Evolutionary conservation across 257 asterid species (phyloP).

Genomic region (Scutellaria galericulata): DNA sequence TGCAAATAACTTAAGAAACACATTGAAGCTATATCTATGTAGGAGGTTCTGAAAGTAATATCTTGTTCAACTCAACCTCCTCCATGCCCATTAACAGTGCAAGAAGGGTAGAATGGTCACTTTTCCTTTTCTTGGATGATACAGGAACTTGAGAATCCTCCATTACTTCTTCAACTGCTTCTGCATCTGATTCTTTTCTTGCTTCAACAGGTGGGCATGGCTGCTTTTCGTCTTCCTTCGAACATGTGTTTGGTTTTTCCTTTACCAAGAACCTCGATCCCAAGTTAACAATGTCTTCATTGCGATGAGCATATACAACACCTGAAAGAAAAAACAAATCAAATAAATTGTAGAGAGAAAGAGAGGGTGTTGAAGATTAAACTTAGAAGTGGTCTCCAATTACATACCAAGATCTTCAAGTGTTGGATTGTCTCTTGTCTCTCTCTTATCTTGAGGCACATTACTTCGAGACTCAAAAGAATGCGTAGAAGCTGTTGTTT

Average conservation of each 20-base stretch:
- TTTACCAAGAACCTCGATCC: conserved; percentile 42
- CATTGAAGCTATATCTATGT: not conserved
- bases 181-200: conserved; percentile 39
- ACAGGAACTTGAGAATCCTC: conserved; percentile 35
- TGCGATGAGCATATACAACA: conserved; percentile 86
- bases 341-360: not conserved
- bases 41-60: conserved; percentile 53
- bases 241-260: conserved; percentile 26
- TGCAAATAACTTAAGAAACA: not conserved
- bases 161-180: conserved; percentile 31
- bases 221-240: conserved; percentile 35
- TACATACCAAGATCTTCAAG: conserved; percentile 76
- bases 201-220: conserved; percentile 29
- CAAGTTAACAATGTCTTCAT: conserved; percentile 78
- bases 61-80: conserved; percentile 65
- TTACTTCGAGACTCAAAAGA: conserved; percentile 38
- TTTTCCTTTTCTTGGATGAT: conserved; percentile 53
- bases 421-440: conserved; percentile 38
- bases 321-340: conserved; percentile 47
- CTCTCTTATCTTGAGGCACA: conserved; percentile 34
- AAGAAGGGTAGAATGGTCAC: conserved; percentile 55
- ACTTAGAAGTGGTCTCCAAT: not conserved
- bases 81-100: conserved; percentile 75
- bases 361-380: not conserved
- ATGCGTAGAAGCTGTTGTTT: conserved; percentile 27